Conservation (phyloP, 2,329 filamentous ascomycete genomes). For the Pseudocercospora fijiensis region DNA sequence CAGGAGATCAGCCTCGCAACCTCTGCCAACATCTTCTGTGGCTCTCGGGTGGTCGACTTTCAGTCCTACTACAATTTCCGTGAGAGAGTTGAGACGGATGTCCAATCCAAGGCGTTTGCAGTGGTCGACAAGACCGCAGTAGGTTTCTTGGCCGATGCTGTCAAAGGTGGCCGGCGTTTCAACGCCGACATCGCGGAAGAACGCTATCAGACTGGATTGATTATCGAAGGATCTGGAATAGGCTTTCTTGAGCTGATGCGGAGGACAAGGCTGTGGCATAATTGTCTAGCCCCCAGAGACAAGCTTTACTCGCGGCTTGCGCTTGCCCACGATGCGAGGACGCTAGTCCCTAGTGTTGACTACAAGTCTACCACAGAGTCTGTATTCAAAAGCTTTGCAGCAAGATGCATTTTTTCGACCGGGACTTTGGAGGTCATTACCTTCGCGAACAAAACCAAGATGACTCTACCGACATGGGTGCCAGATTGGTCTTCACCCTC, state of each 20-base stretch:
- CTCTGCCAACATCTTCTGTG: not conserved
- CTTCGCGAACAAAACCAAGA: not conserved
- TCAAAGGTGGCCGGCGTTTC: not conserved
- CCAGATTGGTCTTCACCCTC: constrained; percentile 1
- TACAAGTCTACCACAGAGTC: not conserved
- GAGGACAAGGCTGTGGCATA: not conserved
- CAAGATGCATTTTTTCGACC: not conserved
- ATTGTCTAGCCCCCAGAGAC: not conserved
- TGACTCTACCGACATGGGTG: not conserved
- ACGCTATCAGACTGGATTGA: not conserved
- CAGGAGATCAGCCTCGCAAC: not conserved
- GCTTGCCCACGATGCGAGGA: not conserved
- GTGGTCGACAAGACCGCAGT: not conserved
- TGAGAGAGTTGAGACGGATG: not conserved
- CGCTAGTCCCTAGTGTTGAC: not conserved
- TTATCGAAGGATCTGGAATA: not conserved
- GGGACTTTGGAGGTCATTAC: not conserved
- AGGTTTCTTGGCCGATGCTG: not conserved
- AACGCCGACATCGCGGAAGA: not conserved
- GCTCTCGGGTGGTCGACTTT: not conserved
- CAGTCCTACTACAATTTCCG: not conserved
- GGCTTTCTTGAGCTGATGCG: not conserved
- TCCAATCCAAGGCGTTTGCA: not conserved
- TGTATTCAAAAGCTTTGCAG: not conserved
- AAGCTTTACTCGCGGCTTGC: not conserved